Evolutionary conservation across 2,329 filamentous ascomycete genomes (phyloP), one percentile per base, ranked within the genome.

Genomic region (Trichoderma sp.): DNA sequence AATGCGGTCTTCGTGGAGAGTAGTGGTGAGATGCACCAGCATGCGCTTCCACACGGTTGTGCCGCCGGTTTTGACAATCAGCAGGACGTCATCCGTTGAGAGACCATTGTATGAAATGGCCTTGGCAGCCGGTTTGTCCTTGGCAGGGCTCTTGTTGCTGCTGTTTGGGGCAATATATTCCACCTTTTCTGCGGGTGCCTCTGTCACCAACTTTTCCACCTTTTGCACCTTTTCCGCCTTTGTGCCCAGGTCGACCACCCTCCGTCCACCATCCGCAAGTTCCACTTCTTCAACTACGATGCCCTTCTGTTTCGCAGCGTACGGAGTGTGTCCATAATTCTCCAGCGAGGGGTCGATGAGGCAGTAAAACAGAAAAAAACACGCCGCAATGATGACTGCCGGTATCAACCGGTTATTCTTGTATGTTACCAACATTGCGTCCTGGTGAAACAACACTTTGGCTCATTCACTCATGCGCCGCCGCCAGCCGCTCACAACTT

Each of bases 31-130:
- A 24, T 75, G 73, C 31, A 74, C 69, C 21, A 75, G 71, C n/a
- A 75, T 70, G 2, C 74, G 72, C 69, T 74, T 75, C 72, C 72
- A 75, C 69, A 75, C 68, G 11, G 72, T 73, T 14, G 74, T 75
- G 56, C 73, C 73, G 31, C 74, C 74, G 3, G 74, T 75, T 53
- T 75, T 75, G 60, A 75, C 70, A 56, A 75, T 74, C 55, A 75
- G 70, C 29, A 75, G 60, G 19, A 75, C 69, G 62, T 75, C 74
- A 37, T 74, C 71, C 10, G 65, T 70, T 5, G 70, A 49, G 8
- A 73, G 67, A 11, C 65, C 58, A 53, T 70, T 66, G 53, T 69
- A 69, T 14, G 68, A 69, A 13, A 58, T 47, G 37, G 52, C 40
- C 56, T 68, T 68, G 56, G 35, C 19, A n/a, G 52, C 24, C 19